Base-by-base conservation (phyloP, 148 eudicot species). In the Pharnaceum exiguum region DNA sequence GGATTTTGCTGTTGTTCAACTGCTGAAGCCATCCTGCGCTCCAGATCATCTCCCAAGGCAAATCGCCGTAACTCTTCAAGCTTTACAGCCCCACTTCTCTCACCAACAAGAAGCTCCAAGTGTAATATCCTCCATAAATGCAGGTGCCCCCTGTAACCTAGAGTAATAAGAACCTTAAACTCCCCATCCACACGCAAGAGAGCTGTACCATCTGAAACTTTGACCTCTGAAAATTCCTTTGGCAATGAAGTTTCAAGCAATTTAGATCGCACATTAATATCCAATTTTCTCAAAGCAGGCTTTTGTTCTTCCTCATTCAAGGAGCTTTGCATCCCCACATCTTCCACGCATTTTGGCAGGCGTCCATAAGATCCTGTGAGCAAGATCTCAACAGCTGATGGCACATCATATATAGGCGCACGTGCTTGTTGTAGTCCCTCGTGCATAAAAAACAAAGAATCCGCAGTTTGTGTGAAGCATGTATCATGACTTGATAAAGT, bases 371-470 rank as follows among this genome's bases (percentile, higher is more conserved):
- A 80, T 70, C 99, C 99, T 11, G 95, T 82, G 49, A 89, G 89
- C 40, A 94, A 87, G 56, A 94, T 76, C 63, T 94, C 99, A 78
- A 80, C 68, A 3, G 99, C 96, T 45, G 96, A 84, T 39, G 99
- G 99, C 66, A 94, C 96, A 75, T 89, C 99, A 75, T 94, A 94
- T 32, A 86, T 82, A 55, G 99, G 99, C 43, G 99, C 99, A 46
- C 99, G 91, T 49, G 99, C 99, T 82, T 89, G 96, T 66, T 86
- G 99, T 76, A 94, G 75, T 30, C 89, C 85, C 68, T 94, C 96
- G 48, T 94, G 99, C 88, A 89, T 86, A 77, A 94, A 94, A 79
- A 72, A 89, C 73, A 94, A 76, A 10, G 95, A 89, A 82, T 94
- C 99, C 18, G 96, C 93, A 59, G 96, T 77, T 74, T 94, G 99